These are phyloP conservation scores for Salix suchowensis DNA, from an alignment of 345 rosid species.

Conservation along the genomic window DNA sequence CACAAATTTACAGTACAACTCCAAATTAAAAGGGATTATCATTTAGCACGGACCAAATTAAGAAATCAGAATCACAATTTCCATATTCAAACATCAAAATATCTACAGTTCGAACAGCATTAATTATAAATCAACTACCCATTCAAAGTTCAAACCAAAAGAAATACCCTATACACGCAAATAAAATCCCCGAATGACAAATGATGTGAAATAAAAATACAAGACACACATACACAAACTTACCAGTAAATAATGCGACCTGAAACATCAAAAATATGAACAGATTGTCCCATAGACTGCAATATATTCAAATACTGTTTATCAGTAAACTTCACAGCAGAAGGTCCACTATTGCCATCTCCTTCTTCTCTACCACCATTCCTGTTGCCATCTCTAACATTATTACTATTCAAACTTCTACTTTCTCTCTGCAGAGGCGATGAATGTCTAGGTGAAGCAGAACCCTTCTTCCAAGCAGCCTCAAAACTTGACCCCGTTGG, in stretches of 20 bases:
- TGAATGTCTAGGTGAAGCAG: conserved; percentile 64
- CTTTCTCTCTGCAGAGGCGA: conserved; percentile 88
- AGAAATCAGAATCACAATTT: neutral
- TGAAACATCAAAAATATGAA: conserved; percentile 63
- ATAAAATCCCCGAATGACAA: neutral
- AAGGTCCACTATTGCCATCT: conserved; percentile 36
- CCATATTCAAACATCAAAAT: conserved; percentile 1
- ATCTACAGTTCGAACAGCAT: neutral
- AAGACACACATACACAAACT: conserved; percentile 9
- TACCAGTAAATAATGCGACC: conserved; percentile 80
- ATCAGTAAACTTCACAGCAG: conserved; percentile 56
- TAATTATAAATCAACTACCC: neutral
- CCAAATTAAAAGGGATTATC: neutral
- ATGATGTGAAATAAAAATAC: neutral
- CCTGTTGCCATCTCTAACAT: neutral
- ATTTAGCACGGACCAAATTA: neutral
- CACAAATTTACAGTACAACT: neutral
- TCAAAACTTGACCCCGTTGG: too few species aligned
- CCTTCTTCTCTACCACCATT: conserved; percentile 21
- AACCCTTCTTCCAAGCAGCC: too few species aligned
- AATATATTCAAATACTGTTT: conserved; percentile 77
- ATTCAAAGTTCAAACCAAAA: neutral
- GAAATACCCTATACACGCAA: neutral
- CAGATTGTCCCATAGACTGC: conserved; percentile 91
- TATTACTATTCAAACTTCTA: neutral